Conservation (phyloP, 768 basidiomycete species). For the Steccherinum ochraceum region DNA sequence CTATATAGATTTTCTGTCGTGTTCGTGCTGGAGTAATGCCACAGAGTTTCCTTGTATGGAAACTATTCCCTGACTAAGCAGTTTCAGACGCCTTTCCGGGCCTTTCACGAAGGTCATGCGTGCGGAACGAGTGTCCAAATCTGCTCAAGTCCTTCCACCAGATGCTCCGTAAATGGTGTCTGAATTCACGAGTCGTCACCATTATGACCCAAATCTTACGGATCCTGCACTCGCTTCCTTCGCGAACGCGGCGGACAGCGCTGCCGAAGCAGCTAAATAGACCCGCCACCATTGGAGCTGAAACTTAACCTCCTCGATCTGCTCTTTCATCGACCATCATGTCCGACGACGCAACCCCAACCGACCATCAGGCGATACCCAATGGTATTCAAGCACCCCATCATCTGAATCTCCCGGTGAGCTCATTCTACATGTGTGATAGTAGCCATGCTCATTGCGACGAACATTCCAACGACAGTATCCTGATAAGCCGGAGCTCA, state of each 20-base stretch:
- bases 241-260: no score
- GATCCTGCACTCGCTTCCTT: background rate
- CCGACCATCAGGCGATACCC: conserved; percentile 24
- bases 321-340: background rate
- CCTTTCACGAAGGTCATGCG: background rate
- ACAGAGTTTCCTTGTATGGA: no score
- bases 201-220: background rate
- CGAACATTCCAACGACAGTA: conserved; percentile 23
- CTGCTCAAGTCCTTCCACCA: background rate
- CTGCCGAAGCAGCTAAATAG: background rate
- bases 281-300: background rate
- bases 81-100: background rate
- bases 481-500: conserved; percentile 41
- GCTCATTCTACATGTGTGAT: conserved; percentile 6
- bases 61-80: background rate
- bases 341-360: background rate
- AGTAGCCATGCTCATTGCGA: background rate
- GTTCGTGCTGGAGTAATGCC: no score
- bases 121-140: background rate
- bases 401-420: conserved; percentile 33
- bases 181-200: background rate
- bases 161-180: background rate
- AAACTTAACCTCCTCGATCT: background rate
- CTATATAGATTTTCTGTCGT: no score
- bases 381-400: conserved; percentile 35